Conservation (phyloP, 768 basidiomycete genomes). For the Suillus hirtellus region DNA sequence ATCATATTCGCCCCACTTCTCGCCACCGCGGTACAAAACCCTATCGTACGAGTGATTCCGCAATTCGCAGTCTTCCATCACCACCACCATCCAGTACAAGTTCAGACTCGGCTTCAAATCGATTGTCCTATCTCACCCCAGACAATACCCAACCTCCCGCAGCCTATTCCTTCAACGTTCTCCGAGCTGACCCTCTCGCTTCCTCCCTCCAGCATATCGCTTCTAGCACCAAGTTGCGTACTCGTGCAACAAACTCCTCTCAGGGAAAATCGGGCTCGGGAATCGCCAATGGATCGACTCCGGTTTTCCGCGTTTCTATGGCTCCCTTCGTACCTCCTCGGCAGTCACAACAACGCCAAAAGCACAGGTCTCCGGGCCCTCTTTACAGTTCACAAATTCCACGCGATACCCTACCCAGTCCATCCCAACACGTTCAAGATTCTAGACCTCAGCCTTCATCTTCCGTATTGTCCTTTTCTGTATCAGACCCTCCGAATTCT, state of each 20-base stretch:
- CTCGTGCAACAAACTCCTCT: slow-evolving; percentile 23
- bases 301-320: slow-evolving; percentile 42
- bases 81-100: slow-evolving; percentile 30
- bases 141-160: slow-evolving; percentile 17
- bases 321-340: slow-evolving; percentile 13
- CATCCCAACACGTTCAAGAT: not conserved
- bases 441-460: slow-evolving; percentile 28
- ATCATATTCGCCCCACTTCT: not conserved
- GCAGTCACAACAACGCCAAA: slow-evolving; percentile 4
- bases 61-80: slow-evolving; percentile 19
- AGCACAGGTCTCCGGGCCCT: not conserved
- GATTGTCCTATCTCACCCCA: slow-evolving; percentile 3
- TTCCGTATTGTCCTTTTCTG: slow-evolving; percentile 36
- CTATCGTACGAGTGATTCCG: not conserved
- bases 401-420: not conserved
- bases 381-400: slow-evolving; percentile 24
- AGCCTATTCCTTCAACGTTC: slow-evolving; percentile 44
- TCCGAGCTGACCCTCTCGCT: slow-evolving; percentile 42
- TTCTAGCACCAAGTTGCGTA: slow-evolving; percentile 42
- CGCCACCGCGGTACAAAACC: not conserved
- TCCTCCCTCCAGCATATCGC: slow-evolving; percentile 46
- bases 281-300: slow-evolving; percentile 34
- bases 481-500: slow-evolving; percentile 30
- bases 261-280: slow-evolving; percentile 20
- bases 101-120: slow-evolving; percentile 27